Evolutionary conservation across 768 basidiomycete genomes (phyloP).

Genomic region (Suillus decipiens): DNA sequence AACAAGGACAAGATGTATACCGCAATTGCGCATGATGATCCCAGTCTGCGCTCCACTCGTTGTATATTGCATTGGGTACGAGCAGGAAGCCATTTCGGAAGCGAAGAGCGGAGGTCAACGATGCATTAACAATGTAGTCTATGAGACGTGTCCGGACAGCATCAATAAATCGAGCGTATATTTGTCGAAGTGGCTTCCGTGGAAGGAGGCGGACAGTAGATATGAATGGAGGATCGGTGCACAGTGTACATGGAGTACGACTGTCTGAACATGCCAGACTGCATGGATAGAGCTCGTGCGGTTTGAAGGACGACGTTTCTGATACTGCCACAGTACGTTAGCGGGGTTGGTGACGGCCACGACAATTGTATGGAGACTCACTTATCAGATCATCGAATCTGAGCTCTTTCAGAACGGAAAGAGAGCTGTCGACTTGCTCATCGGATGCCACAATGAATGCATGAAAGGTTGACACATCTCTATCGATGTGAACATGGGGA

Average conservation of each 20-base stretch:
- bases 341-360: conserved; percentile 14
- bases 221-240: conserved; percentile 27
- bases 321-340: conserved; percentile 34
- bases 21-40: conserved; percentile 52
- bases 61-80: conserved; percentile 40
- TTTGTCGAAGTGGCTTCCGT: conserved; percentile 42
- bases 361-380: conserved; percentile 35
- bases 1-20: conserved; percentile 29
- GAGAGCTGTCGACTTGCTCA: conserved; percentile 32
- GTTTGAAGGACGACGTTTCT: conserved; percentile 47
- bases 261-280: conserved; percentile 46
- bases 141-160: conserved; percentile 57
- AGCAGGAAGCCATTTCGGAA: conserved; percentile 68
- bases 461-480: conserved; percentile 50
- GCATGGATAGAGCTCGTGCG: conserved; percentile 54
- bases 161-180: conserved; percentile 52
- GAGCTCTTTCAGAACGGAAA: conserved; percentile 38
- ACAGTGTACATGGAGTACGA: conserved; percentile 40
- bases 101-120: conserved; percentile 47
- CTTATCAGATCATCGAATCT: conserved; percentile 52
- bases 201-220: conserved; percentile 45
- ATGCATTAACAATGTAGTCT: conserved; percentile 52
- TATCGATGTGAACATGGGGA: conserved; percentile 48
- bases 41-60: conserved; percentile 71
- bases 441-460: conserved; percentile 54